Percentiles rank a stretch among this genome's conserved stretches.
Evolutionary conservation across 768 basidiomycete genomes (phyloP).

Genomic region (Suillus bovinus): DNA sequence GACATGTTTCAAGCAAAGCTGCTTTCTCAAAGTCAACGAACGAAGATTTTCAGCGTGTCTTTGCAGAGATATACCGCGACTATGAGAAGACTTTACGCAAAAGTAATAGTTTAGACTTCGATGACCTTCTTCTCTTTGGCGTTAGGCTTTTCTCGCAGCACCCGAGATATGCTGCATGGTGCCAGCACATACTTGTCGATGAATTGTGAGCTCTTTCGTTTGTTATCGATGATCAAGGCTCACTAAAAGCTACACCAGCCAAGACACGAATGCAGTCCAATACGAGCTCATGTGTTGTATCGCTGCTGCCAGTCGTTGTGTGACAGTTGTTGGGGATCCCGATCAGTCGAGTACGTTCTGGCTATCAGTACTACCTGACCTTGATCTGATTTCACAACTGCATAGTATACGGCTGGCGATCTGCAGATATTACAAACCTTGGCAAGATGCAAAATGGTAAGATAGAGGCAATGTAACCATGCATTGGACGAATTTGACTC

Average conservation of each 20-base stretch:
- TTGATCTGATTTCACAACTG: constrained; percentile 1
- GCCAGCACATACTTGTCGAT: constrained; percentile 73
- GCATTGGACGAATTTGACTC: neutral
- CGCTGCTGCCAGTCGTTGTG: constrained; percentile 48
- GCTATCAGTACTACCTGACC: neutral
- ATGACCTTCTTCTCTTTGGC: constrained; percentile 78
- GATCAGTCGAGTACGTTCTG: constrained; percentile 74
- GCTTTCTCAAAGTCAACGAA: neutral
- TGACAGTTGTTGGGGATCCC: constrained; percentile 88
- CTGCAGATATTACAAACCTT: constrained; percentile 76
- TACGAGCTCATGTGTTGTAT: constrained; percentile 78
- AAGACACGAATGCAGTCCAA: constrained; percentile 83
- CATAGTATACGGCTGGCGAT: constrained; percentile 83
- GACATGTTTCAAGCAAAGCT: constrained; percentile 10
- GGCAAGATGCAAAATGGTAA: constrained; percentile 67
- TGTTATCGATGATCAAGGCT: neutral
- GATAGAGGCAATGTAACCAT: neutral
- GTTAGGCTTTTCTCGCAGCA: constrained; percentile 59
- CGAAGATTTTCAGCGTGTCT: constrained; percentile 39
- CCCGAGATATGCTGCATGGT: constrained; percentile 53
- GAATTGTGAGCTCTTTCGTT: constrained; percentile 3
- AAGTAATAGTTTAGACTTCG: constrained; percentile 82
- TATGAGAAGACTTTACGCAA: constrained; percentile 63
- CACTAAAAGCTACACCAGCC: constrained; percentile 34
- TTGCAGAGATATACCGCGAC: constrained; percentile 57